Evolutionary conservation across 139 green algal genomes (phyloP).

Genomic region (Chlorella sp.): DNA sequence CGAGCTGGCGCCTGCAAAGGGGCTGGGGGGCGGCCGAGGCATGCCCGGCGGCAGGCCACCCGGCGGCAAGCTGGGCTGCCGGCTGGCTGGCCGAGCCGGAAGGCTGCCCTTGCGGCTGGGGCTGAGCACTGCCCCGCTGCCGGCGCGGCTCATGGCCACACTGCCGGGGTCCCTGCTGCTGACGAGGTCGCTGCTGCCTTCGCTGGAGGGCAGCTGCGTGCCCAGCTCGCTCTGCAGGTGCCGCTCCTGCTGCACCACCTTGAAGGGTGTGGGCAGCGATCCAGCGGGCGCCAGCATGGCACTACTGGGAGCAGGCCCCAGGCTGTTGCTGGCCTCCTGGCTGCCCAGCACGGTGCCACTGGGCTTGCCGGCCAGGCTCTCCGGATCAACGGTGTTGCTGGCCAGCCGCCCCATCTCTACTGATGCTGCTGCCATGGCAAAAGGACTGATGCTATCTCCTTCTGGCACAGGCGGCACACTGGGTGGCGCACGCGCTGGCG

Average conservation of each 20-base stretch:
- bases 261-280: conserved; percentile 19
- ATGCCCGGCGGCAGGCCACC: not conserved
- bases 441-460: not conserved
- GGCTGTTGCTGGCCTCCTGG: not conserved
- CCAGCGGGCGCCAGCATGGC: not conserved
- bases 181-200: conserved; percentile 8
- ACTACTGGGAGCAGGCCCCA: not conserved
- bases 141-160: not conserved
- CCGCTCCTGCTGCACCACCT: not conserved
- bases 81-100: no score
- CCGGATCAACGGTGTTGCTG: not conserved
- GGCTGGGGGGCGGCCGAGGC: not conserved
- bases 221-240: not conserved
- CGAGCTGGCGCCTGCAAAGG: no score
- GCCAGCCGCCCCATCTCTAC: not conserved
- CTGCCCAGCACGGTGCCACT: no score
- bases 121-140: not conserved
- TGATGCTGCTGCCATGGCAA: not conserved
- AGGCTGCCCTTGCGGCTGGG: no score
- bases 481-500: not conserved
- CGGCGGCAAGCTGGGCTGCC: no score
- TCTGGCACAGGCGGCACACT: no score
- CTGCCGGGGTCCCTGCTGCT: not conserved
- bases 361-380: no score
- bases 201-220: conserved; percentile 2